Evolutionary conservation across 768 basidiomycete species (phyloP).

Genomic region (Tricholoma sp.): DNA sequence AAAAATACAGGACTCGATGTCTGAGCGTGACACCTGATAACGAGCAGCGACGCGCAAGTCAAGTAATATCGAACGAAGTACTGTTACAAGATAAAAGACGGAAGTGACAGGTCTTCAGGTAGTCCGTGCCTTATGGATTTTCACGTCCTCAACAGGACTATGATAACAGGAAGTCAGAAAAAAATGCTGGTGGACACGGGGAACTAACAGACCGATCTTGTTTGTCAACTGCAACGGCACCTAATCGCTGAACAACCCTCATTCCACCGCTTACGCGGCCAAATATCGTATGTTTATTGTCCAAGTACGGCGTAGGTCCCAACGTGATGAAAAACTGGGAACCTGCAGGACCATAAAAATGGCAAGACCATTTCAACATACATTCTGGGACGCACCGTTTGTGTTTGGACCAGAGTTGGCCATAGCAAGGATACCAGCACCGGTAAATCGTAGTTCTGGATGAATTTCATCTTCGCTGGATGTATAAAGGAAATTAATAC

Average conservation of each 20-base stretch:
- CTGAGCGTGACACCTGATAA: too few relatives aligned
- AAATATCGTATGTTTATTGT: slow-evolving; percentile 85
- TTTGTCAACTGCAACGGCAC: slow-evolving; percentile 83
- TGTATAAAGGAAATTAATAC: slow-evolving; percentile 3
- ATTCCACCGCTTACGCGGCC: slow-evolving; percentile 90
- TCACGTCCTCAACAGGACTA: slow-evolving; percentile 76
- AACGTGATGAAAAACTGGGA: slow-evolving; percentile 95
- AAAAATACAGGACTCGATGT: too few relatives aligned
- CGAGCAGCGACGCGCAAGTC: background rate
- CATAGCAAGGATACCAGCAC: slow-evolving; percentile 94
- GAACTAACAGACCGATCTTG: slow-evolving; percentile 68
- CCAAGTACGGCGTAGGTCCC: slow-evolving; percentile 77
- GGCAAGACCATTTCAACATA: slow-evolving; percentile 30
- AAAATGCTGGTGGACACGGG: slow-evolving; percentile 3
- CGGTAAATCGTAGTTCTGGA: slow-evolving; percentile 89
- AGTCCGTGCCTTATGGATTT: slow-evolving; percentile 72
- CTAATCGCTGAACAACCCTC: slow-evolving; percentile 87
- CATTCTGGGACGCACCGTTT: slow-evolving; percentile 56
- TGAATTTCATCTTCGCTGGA: slow-evolving; percentile 85
- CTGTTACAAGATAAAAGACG: background rate
- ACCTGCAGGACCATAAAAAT: slow-evolving; percentile 41
- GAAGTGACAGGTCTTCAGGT: slow-evolving; percentile 19
- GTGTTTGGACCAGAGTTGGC: slow-evolving; percentile 97
- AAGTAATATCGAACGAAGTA: too few relatives aligned
- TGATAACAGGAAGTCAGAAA: slow-evolving; percentile 1